Percentiles rank a stretch among this genome's conserved stretches.
These are phyloP conservation scores for Sequoiadendron giganteum DNA, from an alignment of 75 land plant species.

Conservation along the genomic window DNA sequence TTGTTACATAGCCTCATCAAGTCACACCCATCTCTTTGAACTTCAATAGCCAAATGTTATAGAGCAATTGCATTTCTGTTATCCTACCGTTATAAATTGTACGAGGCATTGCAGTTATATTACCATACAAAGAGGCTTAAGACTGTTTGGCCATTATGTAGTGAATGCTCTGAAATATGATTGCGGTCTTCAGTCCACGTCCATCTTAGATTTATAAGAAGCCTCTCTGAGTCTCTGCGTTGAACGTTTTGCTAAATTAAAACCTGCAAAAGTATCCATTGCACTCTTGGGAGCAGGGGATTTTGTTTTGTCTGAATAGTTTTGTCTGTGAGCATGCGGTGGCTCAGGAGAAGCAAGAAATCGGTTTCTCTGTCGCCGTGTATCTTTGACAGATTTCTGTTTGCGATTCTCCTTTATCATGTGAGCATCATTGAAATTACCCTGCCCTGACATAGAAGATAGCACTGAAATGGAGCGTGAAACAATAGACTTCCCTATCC, in stretches of 20 bases:
- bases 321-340: background rate
- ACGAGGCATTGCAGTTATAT: background rate
- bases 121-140: background rate
- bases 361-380: no score
- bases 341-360: background rate
- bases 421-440: background rate
- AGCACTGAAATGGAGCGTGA: background rate
- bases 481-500: background rate
- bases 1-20: no score
- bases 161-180: background rate
- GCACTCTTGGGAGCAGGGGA: background rate
- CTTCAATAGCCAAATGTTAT: background rate
- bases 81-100: background rate
- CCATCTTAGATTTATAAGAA: background rate
- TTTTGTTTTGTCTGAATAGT: background rate
- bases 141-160: background rate
- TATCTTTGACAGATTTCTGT: no score
- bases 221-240: background rate
- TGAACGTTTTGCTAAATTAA: background rate
- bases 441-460: background rate
- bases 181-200: background rate
- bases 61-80: background rate
- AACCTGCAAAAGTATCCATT: background rate
- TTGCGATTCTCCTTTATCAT: background rate
- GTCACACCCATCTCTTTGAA: background rate